Percentiles rank a stretch among this genome's conserved stretches.
These are phyloP conservation scores for Orbilia quercus DNA, from an alignment of 2,329 filamentous ascomycete genomes.

Conservation along the genomic window DNA sequence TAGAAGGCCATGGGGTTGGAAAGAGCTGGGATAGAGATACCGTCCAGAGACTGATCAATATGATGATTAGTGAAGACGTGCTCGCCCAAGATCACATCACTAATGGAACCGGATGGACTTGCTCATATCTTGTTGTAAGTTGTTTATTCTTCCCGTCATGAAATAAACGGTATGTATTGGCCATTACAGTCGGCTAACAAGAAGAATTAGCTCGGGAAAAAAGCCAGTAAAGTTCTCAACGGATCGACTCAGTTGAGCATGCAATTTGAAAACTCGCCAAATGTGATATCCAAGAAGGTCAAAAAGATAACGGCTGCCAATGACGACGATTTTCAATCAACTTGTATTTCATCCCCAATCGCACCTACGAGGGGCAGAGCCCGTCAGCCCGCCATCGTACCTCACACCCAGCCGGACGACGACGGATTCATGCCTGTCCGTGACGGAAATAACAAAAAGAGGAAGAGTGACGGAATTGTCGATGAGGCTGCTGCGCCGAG, in stretches of 20 bases:
- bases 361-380: conserved; percentile 57
- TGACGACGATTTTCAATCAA: conserved; percentile 70
- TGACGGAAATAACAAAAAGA: conserved; percentile 57
- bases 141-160: conserved; percentile 58
- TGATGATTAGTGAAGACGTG: conserved; percentile 77
- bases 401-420: conserved; percentile 58
- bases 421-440: conserved; percentile 58
- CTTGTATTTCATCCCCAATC: conserved; percentile 74
- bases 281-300: conserved; percentile 59
- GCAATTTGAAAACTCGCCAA: conserved; percentile 58
- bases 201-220: conserved; percentile 62
- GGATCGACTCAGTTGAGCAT: conserved; percentile 60
- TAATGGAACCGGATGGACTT: conserved; percentile 74
- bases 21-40: conserved; percentile 77
- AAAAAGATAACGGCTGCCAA: conserved; percentile 61
- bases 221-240: conserved; percentile 39
- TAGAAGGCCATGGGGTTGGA: conserved; percentile 75
- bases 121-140: conserved; percentile 77
- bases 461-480: conserved; percentile 61
- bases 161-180: too few species aligned
- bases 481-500: conserved; percentile 61
- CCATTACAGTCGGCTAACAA: conserved; percentile 1
- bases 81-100: conserved; percentile 76
- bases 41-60: conserved; percentile 84
- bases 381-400: conserved; percentile 55